These are phyloP conservation scores for Lentinula sp. DNA, from an alignment of 768 basidiomycete genomes.

Conservation along the genomic window DNA sequence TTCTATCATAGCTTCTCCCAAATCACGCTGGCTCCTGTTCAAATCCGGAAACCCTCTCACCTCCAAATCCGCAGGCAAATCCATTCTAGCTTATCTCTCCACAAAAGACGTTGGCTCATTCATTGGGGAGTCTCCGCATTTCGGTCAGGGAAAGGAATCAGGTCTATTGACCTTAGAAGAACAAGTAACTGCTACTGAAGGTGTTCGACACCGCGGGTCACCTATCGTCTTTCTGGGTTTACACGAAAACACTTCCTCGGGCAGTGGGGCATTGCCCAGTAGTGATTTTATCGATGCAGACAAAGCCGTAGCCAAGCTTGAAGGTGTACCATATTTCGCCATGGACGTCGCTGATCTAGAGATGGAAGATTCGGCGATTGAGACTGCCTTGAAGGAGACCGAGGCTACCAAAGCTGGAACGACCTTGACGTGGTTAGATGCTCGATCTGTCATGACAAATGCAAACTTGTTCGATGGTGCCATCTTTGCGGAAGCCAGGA, in stretches of 20 bases:
- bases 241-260: slow-evolving; percentile 44
- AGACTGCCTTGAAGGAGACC: slow-evolving; percentile 33
- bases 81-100: slow-evolving; percentile 45
- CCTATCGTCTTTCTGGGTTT: slow-evolving; percentile 79
- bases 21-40: slow-evolving; percentile 77
- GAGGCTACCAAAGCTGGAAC: slow-evolving; percentile 30
- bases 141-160: slow-evolving; percentile 58
- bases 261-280: slow-evolving; percentile 51
- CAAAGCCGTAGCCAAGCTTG: slow-evolving; percentile 47
- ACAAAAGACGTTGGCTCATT: slow-evolving; percentile 59
- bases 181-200: slow-evolving; percentile 35
- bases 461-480: slow-evolving; percentile 65
- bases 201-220: slow-evolving; percentile 52
- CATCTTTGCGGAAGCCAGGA: slow-evolving; percentile 72
- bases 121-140: slow-evolving; percentile 63
- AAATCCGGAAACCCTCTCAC: slow-evolving; percentile 66
- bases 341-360: slow-evolving; percentile 62
- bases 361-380: slow-evolving; percentile 30
- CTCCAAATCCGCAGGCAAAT: slow-evolving; percentile 23
- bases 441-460: slow-evolving; percentile 47
- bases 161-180: slow-evolving; percentile 21
- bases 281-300: slow-evolving; percentile 58
- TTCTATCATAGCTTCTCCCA: slow-evolving; percentile 49
- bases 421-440: slow-evolving; percentile 56
- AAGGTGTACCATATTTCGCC: slow-evolving; percentile 84